These are phyloP conservation scores for Penicillium desertorum DNA, from an alignment of 495 filamentous ascomycete species.

Conservation along the genomic window DNA sequence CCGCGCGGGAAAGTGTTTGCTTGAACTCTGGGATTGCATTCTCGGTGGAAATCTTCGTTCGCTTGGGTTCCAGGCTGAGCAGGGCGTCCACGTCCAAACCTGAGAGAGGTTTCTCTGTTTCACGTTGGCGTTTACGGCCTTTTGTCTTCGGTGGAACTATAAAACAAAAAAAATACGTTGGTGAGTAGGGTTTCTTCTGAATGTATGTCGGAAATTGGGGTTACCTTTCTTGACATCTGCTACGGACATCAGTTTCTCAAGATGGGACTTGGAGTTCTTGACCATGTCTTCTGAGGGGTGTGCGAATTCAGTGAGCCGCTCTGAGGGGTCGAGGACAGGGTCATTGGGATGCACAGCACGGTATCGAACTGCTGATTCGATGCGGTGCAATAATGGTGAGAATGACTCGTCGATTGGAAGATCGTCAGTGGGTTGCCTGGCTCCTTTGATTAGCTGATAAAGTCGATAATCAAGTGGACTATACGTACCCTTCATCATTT, in stretches of 20 bases:
- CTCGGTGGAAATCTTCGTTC: conserved; percentile 63
- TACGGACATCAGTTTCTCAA: conserved; percentile 63
- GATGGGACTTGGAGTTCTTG: conserved; percentile 48
- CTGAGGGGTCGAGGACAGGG: conserved; percentile 62
- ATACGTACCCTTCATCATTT: conserved; percentile 69
- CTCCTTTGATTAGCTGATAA: conserved; percentile 2
- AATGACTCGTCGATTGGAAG: conserved; percentile 79
- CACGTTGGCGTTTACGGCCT: conserved; percentile 65
- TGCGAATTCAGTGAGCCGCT: conserved; percentile 71
- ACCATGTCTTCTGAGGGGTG: conserved; percentile 69
- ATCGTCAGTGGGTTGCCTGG: conserved; percentile 67
- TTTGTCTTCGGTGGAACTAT: conserved; percentile 82
- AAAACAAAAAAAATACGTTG: conserved; percentile 1
- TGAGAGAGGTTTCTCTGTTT: conserved; percentile 80
- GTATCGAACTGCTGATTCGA: conserved; percentile 79
- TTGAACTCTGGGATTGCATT: conserved; percentile 95
- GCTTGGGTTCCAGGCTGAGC: conserved; percentile 58
- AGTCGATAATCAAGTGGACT: not conserved
- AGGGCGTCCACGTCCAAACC: conserved; percentile 84
- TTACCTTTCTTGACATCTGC: conserved; percentile 86
- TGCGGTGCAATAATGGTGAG: conserved; percentile 88
- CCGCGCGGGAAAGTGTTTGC: conserved; percentile 65
- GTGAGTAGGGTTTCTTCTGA: conserved; percentile 4
- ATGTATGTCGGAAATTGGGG: not conserved
- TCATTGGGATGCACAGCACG: conserved; percentile 74